A percentile compares a stretch with the other conserved stretches of the same genome.
Evolutionary conservation across 306 rosid species (phyloP).

Genomic region (Albizia julibrissin): DNA sequence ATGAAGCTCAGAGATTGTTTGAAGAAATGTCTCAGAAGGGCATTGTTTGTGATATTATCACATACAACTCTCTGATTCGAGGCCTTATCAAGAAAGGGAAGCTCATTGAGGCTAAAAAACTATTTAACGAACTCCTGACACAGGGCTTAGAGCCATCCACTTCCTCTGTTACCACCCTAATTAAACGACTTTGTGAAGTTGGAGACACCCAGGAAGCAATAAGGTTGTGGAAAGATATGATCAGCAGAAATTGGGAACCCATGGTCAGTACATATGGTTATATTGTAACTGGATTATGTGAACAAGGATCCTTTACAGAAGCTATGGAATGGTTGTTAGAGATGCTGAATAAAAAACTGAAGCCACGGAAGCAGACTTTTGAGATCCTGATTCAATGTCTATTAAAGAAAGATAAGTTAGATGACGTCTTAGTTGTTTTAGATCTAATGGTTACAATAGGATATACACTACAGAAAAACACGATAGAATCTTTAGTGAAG

Average conservation of each 20-base stretch:
- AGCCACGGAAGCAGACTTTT: conserved; percentile 55
- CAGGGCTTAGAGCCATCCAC: conserved; percentile 59
- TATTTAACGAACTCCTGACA: conserved; percentile 45
- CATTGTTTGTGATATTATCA: conserved; percentile 47
- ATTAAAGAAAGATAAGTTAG: conserved; percentile 45
- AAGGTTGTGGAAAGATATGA: conserved; percentile 60
- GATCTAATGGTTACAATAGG: conserved; percentile 61
- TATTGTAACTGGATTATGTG: conserved; percentile 50
- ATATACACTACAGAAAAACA: conserved; percentile 45
- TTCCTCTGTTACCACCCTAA: conserved; percentile 45
- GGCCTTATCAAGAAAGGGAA: conserved; percentile 56
- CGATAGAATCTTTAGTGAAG: conserved; percentile 43
- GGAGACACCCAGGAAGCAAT: conserved; percentile 52
- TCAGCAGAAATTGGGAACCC: conserved; percentile 49
- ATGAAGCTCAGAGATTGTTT: conserved; percentile 59
- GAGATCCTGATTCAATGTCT: conserved; percentile 50
- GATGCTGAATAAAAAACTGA: conserved; percentile 51
- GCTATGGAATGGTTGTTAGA: conserved; percentile 60
- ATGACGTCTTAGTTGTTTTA: conserved; percentile 64
- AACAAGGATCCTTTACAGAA: conserved; percentile 49
- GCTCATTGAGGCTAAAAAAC: conserved; percentile 42
- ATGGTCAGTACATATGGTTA: conserved; percentile 34
- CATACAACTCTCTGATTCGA: conserved; percentile 57
- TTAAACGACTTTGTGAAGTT: conserved; percentile 47
- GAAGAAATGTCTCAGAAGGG: conserved; percentile 62